Base-by-base conservation (phyloP, 345 rosid species). In the Populus alba region DNA sequence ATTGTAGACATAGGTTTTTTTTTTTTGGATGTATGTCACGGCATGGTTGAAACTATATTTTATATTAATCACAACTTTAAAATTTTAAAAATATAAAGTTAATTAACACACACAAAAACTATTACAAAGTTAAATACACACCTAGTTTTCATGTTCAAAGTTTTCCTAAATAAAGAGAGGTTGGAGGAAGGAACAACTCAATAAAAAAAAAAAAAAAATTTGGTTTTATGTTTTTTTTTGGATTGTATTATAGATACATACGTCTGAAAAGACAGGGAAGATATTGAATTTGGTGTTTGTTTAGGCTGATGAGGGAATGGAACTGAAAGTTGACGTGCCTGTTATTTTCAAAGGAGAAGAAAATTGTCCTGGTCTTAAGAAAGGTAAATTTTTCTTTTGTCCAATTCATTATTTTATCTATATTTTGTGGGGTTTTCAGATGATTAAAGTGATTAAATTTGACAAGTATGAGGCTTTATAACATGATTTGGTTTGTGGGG, bases 261-360 rank as follows among this genome's bases (percentile, higher is more conserved):
- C 89, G 79, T 89, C 93, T 66, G 91, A 89, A 68, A 94, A 88
- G 84, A 89, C 87, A 20, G 98, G 99, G 80, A 88, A 85, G 81
- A 85, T 96, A 83, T 78, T 91, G 84, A 93, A 96, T 83, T 82
- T 96, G 87, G 97, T 93, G 17, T 90, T 96, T 65, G 92, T 93
- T 47, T 93, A 97, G 99, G 98, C 97, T 17, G 87, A 92, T 71
- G 91, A 91, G 9, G 98, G 94, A 8, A 87, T 90, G 2, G 77
- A 80, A 65, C 65, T 96, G 87, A 90, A 91, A 84, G 94, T 93
- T 85, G 92, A 92, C 80, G 95, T 93, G 80, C 98, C 98, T 20
- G 66, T 95, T 83, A 89, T 91, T 78, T 90, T 87, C 87, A 93
- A 87, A 85, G 99, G 99, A 70, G 89, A 87, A 71, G 97, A 92